A percentile compares a stretch with the other conserved stretches of the same genome.
phyloP scores from a whole-genome alignment of 345 rosid species.

The Eutrema heterophyllum region DNA sequence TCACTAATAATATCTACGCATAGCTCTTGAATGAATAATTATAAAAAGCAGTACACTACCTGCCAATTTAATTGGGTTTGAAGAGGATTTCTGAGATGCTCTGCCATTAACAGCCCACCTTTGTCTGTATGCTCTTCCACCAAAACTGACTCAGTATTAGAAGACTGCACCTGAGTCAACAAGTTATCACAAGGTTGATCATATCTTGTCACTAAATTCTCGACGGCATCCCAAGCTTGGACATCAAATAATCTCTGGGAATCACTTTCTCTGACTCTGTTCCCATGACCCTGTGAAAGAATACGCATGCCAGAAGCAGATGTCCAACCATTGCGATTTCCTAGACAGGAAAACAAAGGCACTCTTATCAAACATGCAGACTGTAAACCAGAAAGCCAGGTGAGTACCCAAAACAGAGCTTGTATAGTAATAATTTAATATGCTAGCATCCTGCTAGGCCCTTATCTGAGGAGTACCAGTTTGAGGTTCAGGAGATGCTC shows the following conservation, averaged over 20 bases:
- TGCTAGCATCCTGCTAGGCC: conserved; percentile 29
- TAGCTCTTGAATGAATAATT: background rate
- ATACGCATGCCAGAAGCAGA: conserved; percentile 31
- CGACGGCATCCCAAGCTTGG: conserved; percentile 60
- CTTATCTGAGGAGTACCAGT: conserved; percentile 33
- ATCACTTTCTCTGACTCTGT: conserved; percentile 37
- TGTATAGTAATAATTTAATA: conserved; percentile 20
- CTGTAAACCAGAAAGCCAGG: conserved; percentile 11
- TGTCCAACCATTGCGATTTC: conserved; percentile 34
- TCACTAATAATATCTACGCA: background rate
- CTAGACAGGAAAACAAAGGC: conserved; percentile 27
- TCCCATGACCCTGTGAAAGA: conserved; percentile 35
- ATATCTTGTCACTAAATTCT: conserved; percentile 39
- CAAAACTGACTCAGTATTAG: conserved; percentile 26
- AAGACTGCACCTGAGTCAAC: conserved; percentile 26
- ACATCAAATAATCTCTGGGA: conserved; percentile 49
- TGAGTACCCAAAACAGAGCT: conserved; percentile 35
- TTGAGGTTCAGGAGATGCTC: conserved; percentile 35
- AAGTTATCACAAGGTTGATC: conserved; percentile 36
- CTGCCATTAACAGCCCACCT: conserved; percentile 35
- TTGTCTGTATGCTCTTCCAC: conserved; percentile 31
- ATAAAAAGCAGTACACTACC: conserved; percentile 35
- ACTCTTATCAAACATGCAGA: conserved; percentile 11
- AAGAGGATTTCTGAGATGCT: conserved; percentile 38
- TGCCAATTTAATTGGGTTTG: conserved; percentile 58